phyloP scores from a whole-genome alignment of 352 stramenopile genomes.

The Pythium monospermum region DNA sequence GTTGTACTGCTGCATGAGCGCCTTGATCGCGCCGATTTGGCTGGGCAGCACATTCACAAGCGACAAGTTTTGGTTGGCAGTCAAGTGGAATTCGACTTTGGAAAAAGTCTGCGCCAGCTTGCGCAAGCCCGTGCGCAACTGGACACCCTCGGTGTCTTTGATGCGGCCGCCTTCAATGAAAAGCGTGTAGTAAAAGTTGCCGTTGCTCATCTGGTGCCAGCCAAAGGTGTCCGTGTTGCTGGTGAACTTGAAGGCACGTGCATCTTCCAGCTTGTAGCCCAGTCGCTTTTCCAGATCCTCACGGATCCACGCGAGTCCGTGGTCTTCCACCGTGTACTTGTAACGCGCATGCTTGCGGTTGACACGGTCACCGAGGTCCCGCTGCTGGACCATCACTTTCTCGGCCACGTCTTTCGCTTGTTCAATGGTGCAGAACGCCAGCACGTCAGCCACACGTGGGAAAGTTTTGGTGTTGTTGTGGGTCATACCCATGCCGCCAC shows the following conservation, averaged over 20 bases:
- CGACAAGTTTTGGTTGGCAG: constrained; percentile 95
- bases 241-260: constrained; percentile 55
- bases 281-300: constrained; percentile 92
- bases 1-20: constrained; percentile 88
- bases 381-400: constrained; percentile 92
- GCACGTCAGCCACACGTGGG: constrained; percentile 93
- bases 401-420: constrained; percentile 88
- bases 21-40: constrained; percentile 89
- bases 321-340: constrained; percentile 98
- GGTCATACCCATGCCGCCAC: constrained; percentile 96
- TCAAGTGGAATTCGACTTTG: constrained; percentile 91
- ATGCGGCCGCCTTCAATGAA: constrained; percentile 89
- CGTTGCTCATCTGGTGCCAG: constrained; percentile 66
- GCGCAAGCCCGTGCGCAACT: constrained; percentile 88
- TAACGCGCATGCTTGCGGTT: constrained; percentile 96
- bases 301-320: constrained; percentile 93
- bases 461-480: constrained; percentile 98
- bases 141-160: constrained; percentile 85
- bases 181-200: constrained; percentile 79
- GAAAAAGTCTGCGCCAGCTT: constrained; percentile 90
- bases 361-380: constrained; percentile 96
- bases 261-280: constrained; percentile 91
- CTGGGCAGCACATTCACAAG: constrained; percentile 90
- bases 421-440: constrained; percentile 94
- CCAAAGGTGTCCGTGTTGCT: constrained; percentile 74